Base-by-base conservation (phyloP, 176 grass and related monocot genomes). In the Juncus effusus region DNA sequence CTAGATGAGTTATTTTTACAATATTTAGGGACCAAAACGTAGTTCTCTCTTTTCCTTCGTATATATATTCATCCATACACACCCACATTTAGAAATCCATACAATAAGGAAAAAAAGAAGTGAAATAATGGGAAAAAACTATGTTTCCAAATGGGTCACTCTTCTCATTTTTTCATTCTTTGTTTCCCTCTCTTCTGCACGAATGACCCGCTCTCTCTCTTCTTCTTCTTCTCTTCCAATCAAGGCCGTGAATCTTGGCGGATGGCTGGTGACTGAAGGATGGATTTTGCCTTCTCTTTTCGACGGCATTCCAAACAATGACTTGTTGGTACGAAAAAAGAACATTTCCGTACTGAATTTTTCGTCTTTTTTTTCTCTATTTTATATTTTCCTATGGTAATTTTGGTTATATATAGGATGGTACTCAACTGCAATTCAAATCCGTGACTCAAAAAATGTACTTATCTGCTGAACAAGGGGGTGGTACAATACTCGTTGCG, bases 241-340 rank as follows among this genome's bases (percentile, higher is more conserved):
- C 2, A 85, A 72, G 38, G 77, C 83, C 0, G 77, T 85, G 44
- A 77, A 85, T 64, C 77, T 85, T 2, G 83, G 83, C 4, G 83
- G 77, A 14, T 85, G 83, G 83, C 83, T 85, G 2, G 83, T 81
- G 11, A 73, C 78, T 0, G 83, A 85, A 60, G 83, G 77, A 38
- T 85, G 83, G 83, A 85, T 85, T 52, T 16, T 54, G n/a, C 83
- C 83, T 15, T 67, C 78, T 59, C 74, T 86, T 59, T 86, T 86
- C 35, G 54, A 68, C 9, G 67, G 67, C 74, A 80, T 81, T 49
- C 50, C 58, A 40, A 73, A 79, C 10, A 77, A 81, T 11, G 73
- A 76, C 62, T 59, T 86, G 50, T 16, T 81, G 73, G 83, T 86
- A 81, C 61, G 6, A 67, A 35, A 62, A 41, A 42, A 11, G 12